These are phyloP conservation scores for Kitagawia praeruptora DNA, from an alignment of 129 eudicot genomes.

Conservation along the genomic window DNA sequence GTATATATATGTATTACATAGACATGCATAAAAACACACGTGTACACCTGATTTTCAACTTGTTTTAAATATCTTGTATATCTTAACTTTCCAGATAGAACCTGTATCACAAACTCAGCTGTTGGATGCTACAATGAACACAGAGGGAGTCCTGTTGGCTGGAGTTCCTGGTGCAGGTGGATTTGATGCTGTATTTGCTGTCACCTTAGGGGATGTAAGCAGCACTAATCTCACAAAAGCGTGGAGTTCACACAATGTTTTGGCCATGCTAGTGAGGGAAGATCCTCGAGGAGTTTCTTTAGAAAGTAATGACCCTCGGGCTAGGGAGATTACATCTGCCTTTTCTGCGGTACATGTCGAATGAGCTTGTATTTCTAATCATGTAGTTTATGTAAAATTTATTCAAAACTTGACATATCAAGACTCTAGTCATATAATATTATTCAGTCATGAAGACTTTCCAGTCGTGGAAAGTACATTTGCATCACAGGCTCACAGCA, in stretches of 20 bases:
- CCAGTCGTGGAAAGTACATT: neutral
- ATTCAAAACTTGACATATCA: neutral
- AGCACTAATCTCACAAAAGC: constrained; percentile 35
- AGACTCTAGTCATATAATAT: neutral
- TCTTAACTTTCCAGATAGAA: constrained; percentile 62
- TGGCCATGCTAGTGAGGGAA: constrained; percentile 87
- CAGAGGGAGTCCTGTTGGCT: constrained; percentile 85
- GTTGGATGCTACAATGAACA: constrained; percentile 78
- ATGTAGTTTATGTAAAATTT: neutral
- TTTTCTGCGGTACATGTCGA: constrained; percentile 47
- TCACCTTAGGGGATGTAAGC: constrained; percentile 68
- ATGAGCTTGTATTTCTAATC: constrained; percentile 14
- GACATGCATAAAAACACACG: neutral
- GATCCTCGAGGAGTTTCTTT: constrained; percentile 80
- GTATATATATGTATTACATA: neutral
- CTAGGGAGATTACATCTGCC: constrained; percentile 41
- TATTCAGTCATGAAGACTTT: neutral
- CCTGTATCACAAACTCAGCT: constrained; percentile 88
- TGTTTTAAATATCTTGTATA: constrained; percentile 5
- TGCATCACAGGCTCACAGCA: neutral
- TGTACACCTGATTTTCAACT: neutral
- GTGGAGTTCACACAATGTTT: constrained; percentile 78
- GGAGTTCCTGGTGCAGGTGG: constrained; percentile 99
- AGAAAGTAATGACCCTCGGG: constrained; percentile 71
- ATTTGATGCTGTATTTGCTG: constrained; percentile 87